Evolutionary conservation across 768 basidiomycete genomes (phyloP), one percentile per base, ranked within the genome.

Genomic region (Trametes cubensis): DNA sequence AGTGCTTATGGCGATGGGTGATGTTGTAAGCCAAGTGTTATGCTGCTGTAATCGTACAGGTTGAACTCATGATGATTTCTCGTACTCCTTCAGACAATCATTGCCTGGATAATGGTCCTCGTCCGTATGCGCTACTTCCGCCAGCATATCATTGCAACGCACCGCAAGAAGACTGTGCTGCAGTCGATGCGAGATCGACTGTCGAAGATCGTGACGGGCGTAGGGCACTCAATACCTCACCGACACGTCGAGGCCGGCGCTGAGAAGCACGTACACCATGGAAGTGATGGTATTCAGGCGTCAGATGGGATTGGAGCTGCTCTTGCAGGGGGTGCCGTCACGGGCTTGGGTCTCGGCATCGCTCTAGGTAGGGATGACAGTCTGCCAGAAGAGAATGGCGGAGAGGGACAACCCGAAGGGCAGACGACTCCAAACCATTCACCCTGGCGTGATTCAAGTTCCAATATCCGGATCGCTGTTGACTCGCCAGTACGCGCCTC

Each of bases 91-190:
- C 28, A 80, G 55, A 81, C 82, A 0, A 74, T 79, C 25, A 82
- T 86, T 18, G 85, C 85, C 3, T 86, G 87, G 83, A 73, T 85
- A 42, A 86, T 87, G 80, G 85, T 89, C 30, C 74, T 86, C 48
- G 80, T 86, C n/a, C 77, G 88, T 56, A 81, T 83, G 82, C 83
- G 61, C 18, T 71, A 70, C 65, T 70, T 70, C 61, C 55, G 56
- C 2, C 47, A 66, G 23, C 65, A 67, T 45, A 61, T 67, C 18
- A 61, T 67, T 26, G 48, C n/a, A 10, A 49, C 55, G 15, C 40
- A 65, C 44, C 52, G 62, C 8, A 60, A 61, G 41, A 59, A 67
- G 51, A 59, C 58, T 23, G 17, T 66, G 2, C 25, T 59, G 4
- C 49, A 59, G n/a, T 58, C 56, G n/a, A 50, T 66, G 28, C 58